Percentiles rank a stretch among this genome's conserved stretches.
Conservation (phyloP, 805 yeast species). For the Ogataea ganodermae region DNA sequence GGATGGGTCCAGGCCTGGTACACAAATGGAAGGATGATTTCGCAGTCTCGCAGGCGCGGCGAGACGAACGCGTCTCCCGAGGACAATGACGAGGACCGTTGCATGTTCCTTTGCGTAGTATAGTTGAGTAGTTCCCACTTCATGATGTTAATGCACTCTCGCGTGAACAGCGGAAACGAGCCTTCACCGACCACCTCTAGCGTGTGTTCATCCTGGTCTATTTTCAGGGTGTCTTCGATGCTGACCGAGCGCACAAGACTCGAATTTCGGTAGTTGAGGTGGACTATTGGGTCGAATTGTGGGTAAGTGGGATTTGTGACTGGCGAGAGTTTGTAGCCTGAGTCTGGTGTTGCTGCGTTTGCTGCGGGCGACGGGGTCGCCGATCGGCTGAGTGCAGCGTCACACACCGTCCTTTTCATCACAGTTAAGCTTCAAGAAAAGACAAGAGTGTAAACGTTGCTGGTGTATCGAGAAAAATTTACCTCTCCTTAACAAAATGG, state of each 20-base stretch:
- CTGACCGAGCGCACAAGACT: constrained; percentile 19
- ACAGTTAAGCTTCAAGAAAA: neutral
- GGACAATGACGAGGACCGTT: neutral
- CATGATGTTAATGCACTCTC: constrained; percentile 45
- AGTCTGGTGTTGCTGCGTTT: constrained; percentile 4
- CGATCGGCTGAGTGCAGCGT: constrained; percentile 4
- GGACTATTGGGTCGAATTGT: constrained; percentile 27
- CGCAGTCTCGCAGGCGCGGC: constrained; percentile 30
- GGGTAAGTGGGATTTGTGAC: constrained; percentile 14
- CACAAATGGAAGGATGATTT: constrained; percentile 46
- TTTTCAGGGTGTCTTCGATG: constrained; percentile 13
- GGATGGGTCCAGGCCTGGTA: constrained; percentile 57
- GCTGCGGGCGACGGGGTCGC: constrained; percentile 3
- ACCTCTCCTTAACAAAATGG: too few species aligned
- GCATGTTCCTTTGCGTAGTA: constrained; percentile 24
- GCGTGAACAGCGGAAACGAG: constrained; percentile 47
- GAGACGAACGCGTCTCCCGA: constrained; percentile 25
- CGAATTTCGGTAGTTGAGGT: constrained; percentile 23
- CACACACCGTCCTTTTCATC: constrained; percentile 3
- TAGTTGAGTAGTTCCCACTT: constrained; percentile 39
- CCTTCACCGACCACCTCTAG: constrained; percentile 30
- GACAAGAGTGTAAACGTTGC: neutral
- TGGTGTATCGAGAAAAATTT: too few species aligned
- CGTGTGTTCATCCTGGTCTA: constrained; percentile 18
- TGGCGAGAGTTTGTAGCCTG: constrained; percentile 2